These are phyloP conservation scores for Coleophoma eucalyptorum DNA, from an alignment of 2,329 filamentous ascomycete species.

Conservation along the genomic window DNA sequence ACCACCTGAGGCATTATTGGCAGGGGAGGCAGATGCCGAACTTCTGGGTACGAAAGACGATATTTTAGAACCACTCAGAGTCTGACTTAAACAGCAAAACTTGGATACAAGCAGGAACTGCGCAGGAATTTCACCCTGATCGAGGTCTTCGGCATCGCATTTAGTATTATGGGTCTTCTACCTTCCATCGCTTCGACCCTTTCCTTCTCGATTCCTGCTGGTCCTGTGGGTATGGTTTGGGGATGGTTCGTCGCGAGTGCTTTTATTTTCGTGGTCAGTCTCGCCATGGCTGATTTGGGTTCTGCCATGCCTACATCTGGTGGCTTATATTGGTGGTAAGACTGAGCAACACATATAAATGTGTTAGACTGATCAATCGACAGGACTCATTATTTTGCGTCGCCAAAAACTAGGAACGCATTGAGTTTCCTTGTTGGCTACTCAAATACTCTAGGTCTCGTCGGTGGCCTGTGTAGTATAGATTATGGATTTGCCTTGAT, in stretches of 20 bases:
- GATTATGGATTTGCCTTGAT: constrained; percentile 54
- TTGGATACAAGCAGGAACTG: constrained; percentile 52
- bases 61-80: neutral
- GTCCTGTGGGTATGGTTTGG: constrained; percentile 59
- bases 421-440: constrained; percentile 59
- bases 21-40: constrained; percentile 26
- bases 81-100: constrained; percentile 12
- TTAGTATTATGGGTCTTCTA: constrained; percentile 57
- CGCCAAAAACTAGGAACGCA: constrained; percentile 48
- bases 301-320: constrained; percentile 55
- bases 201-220: constrained; percentile 54
- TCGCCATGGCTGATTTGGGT: constrained; percentile 53
- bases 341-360: neutral
- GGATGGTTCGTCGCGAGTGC: constrained; percentile 55
- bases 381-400: constrained; percentile 56
- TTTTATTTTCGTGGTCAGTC: constrained; percentile 55
- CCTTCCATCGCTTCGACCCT: constrained; percentile 58
- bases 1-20: constrained; percentile 15
- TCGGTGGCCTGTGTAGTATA: constrained; percentile 59
- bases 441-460: constrained; percentile 52
- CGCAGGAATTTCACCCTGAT: constrained; percentile 57
- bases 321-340: constrained; percentile 46
- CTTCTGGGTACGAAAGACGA: constrained; percentile 21
- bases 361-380: constrained; percentile 6
- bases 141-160: constrained; percentile 58